Base-by-base conservation (phyloP, 345 rosid genomes). In the Hypericum perforatum region DNA sequence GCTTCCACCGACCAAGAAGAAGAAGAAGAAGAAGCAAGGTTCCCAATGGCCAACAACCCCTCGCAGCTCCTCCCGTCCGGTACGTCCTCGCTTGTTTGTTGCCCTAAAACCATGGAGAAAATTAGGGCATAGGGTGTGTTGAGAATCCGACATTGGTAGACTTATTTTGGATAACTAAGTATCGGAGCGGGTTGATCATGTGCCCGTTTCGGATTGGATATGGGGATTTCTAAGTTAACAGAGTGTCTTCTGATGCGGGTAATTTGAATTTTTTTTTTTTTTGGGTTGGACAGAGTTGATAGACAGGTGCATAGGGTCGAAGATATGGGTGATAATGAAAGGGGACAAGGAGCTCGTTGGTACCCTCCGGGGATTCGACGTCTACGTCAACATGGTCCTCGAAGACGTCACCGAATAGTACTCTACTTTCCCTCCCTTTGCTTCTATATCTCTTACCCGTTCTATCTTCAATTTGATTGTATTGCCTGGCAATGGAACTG, bases 331-430 rank as follows among this genome's bases (percentile, higher is more conserved):
- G 53, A 82, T 86, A 29, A 83, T 86, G 95, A 86, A 86, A 77
- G 91, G 95, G 51, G 95, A 86, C 70, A 86, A 86, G 69, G 95
- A 86, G 72, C 91, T 86, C 22, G 91, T 83, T 4, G 95, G 91
- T 38, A 76, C 81, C 54, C 84, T 86, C 6, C 65, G 77, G 59
- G 95, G 95, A 7, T 83, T 86, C 16, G 95, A 86, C 56, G 91
- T 86, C 56, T 81, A 86, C 52, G 91, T 86, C 64, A 88, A 79
- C 67, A 79, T 78, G 92, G 92, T 81, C 52, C 88, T 76, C 7
- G 82, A 82, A 66, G 94, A 76, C 63, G 86, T 80, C 69, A 74
- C 84, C 36, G 88, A 84, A 71, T 84, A 76, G 85, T 80, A 77
- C 40, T 78, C 57, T 0, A 0, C 11, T 7, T 53, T 11, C 45